Base-by-base conservation (phyloP, 2,329 filamentous ascomycete genomes). In the Remersonia thermophila region DNA sequence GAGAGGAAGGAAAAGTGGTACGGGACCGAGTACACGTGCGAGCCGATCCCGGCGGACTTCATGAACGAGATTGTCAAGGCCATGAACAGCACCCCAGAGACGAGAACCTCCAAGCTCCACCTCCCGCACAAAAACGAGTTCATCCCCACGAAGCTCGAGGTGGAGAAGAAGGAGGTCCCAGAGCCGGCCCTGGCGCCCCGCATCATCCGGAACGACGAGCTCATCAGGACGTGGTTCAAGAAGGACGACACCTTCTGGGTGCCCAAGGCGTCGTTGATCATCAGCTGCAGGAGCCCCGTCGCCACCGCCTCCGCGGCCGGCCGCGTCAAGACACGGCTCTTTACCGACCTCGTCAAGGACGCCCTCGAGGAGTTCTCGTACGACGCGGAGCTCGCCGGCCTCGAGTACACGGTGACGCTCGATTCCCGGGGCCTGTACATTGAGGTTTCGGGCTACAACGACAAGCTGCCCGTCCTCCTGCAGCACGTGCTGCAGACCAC, bases 241-340 rank as follows among this genome's bases (percentile, higher is more conserved):
- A 96, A 96, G 61, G 91, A 98, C 51, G 91, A 98, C 50, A 86
- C 80, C 0, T 98, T 96, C 59, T 96, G 89, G 87, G 91, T 96
- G 8, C 91, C 91, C 7, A 94, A 93, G 57, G 91, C 84, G 3
- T 91, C 86, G 40, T 65, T 96, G 13, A 73, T 86, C 46, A 74
- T 94, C 45, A 84, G 79, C 47, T 69, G 93, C 46, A 75, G 79
- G 49, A 93, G 80, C 40, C 82, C 86, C 0, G 60, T 93, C 31
- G 77, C 83, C n/a, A 78, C 77, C 54, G 72, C 83, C 2, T 86
- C 83, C 4, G 82, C 86, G 2, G 77, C 81, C 38, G 87, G 82
- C 43, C 68, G 74, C 23, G 77, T 93, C 41, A 85, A 91, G 53
- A 73, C 81, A 2, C 77, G 75, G 39, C 60, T 98, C 4, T 95